Base-by-base conservation (phyloP, 169 alveolate species). In the Eimeria maxima region DNA sequence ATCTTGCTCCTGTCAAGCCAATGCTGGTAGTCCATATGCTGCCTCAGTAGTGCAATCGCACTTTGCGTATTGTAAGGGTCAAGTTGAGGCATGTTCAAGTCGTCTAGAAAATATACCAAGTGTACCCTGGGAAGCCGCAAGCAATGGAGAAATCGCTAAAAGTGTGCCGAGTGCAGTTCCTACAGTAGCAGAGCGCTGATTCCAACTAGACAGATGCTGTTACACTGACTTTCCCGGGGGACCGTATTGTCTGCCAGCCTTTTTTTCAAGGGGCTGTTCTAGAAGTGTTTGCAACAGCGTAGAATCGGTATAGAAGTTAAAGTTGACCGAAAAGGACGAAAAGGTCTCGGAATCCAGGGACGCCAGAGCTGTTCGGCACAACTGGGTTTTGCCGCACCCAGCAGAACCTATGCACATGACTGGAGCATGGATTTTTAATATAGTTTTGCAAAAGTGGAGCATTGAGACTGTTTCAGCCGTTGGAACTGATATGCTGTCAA, bases 11-110 rank as follows among this genome's bases (percentile, higher is more conserved):
- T 96, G 95, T 98, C 99, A 95, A 98, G 98, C 98, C 99, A 98
- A 94, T 98, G 99, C 80, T 98, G 98, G 73, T 99, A 98, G 96
- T 98, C 99, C 96, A 97, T 97, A 96, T 98, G 98, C 96, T 99
- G 99, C 97, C 99, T 97, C 93, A 99, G 97, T 67, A 99, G 97
- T 90, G 98, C 99, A 42, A 99, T 98, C 45, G 99, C 99, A 86
- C 98, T 98, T 97, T 99, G 99, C 53, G 99, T 99, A 97, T 98
- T 98, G 95, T 99, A 98, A 81, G 99, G 98, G 97, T 99, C 99
- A 92, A 98, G 97, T 95, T 98, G 98, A 33, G 99, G 99, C 99
- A 99, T 98, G 97, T 99, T 99, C 73, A 99, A 96, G 95, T 99
- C 99, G 97, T 99, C 99, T 90, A 99, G 98, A 97, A 99, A 99